phyloP scores from a whole-genome alignment of 352 stramenopile species.

The Phytophthora citricola region DNA sequence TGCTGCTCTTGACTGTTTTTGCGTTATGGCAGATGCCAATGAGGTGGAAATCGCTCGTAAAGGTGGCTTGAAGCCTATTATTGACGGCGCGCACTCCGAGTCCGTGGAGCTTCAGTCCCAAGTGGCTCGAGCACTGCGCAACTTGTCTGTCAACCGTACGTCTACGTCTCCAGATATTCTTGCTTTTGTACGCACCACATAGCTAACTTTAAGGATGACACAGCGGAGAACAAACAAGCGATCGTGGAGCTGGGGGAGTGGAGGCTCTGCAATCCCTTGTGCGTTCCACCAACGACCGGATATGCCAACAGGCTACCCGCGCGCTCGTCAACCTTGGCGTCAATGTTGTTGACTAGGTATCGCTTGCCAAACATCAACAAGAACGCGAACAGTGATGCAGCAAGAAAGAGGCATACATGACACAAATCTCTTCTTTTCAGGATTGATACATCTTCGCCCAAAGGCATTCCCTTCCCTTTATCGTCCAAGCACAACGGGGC shows the following conservation, averaged over 20 bases:
- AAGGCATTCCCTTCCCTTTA: constrained; percentile 10
- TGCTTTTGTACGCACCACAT: neutral
- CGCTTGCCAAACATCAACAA: neutral
- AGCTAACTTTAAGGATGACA: neutral
- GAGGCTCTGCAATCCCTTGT: constrained; percentile 84
- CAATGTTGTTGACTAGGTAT: constrained; percentile 73
- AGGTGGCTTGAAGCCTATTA: constrained; percentile 91
- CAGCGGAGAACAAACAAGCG: constrained; percentile 90
- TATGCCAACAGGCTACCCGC: constrained; percentile 89
- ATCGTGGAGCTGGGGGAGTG: constrained; percentile 87
- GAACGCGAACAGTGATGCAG: constrained; percentile 15
- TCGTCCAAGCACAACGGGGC: constrained; percentile 7
- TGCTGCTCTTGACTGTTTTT: constrained; percentile 3
- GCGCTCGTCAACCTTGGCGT: constrained; percentile 91
- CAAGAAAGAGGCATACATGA: constrained; percentile 18
- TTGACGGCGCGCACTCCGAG: constrained; percentile 81
- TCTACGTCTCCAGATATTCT: constrained; percentile 8
- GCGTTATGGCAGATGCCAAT: constrained; percentile 80
- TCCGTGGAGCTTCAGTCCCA: constrained; percentile 90
- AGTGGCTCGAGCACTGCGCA: constrained; percentile 91
- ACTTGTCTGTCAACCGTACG: constrained; percentile 93
- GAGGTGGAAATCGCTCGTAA: constrained; percentile 91
- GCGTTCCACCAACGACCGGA: constrained; percentile 83
- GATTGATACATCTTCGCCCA: constrained; percentile 32
- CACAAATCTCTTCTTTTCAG: constrained; percentile 31